Percentiles rank a stretch among this genome's conserved stretches.
phyloP scores from a whole-genome alignment of 345 rosid species.

The Cardamine chenopodiifolia region DNA sequence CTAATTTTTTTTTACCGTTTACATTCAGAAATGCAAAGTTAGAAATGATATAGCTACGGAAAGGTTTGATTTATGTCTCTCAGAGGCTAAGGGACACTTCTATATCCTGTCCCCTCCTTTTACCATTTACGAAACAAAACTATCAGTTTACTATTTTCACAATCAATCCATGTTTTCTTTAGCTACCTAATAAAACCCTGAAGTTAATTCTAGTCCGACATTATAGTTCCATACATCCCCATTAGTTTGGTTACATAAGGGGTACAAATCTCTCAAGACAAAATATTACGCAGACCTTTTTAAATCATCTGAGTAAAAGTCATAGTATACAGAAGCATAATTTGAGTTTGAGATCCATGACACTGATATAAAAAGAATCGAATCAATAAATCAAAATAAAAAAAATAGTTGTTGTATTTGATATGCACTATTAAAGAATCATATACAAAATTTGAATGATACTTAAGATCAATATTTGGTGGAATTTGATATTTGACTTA shows the following conservation, averaged over 20 bases:
- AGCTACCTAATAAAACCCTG: background rate
- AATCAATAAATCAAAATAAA: background rate
- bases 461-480: background rate
- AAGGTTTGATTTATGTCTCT: background rate
- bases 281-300: background rate
- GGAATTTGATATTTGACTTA: background rate
- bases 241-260: background rate
- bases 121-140: background rate
- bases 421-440: slow-evolving; percentile 1
- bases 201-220: background rate
- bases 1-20: background rate
- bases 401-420: background rate
- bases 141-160: background rate
- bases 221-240: background rate
- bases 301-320: background rate
- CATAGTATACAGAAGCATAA: background rate
- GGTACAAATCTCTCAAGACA: background rate
- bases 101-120: background rate
- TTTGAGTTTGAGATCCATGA: background rate
- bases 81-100: background rate
- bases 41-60: background rate
- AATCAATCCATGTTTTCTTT: background rate
- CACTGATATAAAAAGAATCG: background rate
- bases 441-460: background rate
- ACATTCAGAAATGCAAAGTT: background rate